Evolutionary conservation across 2,329 filamentous ascomycete species (phyloP).

Genomic region (Aspergillus sp.): DNA sequence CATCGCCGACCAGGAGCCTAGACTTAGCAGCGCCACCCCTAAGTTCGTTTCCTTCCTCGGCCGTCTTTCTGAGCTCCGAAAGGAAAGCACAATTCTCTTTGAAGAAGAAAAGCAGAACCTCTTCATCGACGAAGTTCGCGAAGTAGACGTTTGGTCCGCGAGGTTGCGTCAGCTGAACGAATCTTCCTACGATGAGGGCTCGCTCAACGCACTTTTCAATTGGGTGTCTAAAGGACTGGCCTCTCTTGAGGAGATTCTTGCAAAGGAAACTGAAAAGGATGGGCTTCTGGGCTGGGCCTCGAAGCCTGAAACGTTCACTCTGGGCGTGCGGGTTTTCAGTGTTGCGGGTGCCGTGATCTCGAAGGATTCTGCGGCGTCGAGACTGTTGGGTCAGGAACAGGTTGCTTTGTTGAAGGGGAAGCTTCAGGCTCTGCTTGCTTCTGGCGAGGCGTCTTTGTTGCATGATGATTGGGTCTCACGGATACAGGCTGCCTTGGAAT

Average conservation of each 20-base stretch:
- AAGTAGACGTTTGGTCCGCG: slow-evolving; percentile 68
- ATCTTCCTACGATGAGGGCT: slow-evolving; percentile 24
- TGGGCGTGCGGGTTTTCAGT: slow-evolving; percentile 43
- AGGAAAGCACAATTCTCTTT: slow-evolving; percentile 63
- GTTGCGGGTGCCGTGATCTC: slow-evolving; percentile 39
- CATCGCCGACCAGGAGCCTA: slow-evolving; percentile 36
- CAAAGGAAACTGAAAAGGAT: slow-evolving; percentile 50
- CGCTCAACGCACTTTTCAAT: slow-evolving; percentile 24
- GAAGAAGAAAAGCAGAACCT: slow-evolving; percentile 90
- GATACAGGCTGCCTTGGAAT: slow-evolving; percentile 29
- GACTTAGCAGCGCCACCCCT: slow-evolving; percentile 25
- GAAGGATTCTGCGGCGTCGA: slow-evolving; percentile 20
- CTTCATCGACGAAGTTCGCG: slow-evolving; percentile 80
- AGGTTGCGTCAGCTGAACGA: slow-evolving; percentile 46
- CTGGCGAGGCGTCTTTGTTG: slow-evolving; percentile 28
- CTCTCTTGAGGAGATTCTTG: slow-evolving; percentile 29
- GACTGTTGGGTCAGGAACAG: slow-evolving; percentile 21
- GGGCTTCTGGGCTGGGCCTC: slow-evolving; percentile 73
- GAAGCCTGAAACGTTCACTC: slow-evolving; percentile 64
- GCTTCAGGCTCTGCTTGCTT: slow-evolving; percentile 28
- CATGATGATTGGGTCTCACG: slow-evolving; percentile 37
- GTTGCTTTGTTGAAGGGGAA: slow-evolving; percentile 19
- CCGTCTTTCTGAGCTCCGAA: slow-evolving; percentile 36
- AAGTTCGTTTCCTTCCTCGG: slow-evolving; percentile 28
- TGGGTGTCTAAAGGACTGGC: slow-evolving; percentile 40